These are phyloP conservation scores for Erythrobasidium hasegawianum DNA, from an alignment of 1,284 basidiomycete species.

Conservation along the genomic window DNA sequence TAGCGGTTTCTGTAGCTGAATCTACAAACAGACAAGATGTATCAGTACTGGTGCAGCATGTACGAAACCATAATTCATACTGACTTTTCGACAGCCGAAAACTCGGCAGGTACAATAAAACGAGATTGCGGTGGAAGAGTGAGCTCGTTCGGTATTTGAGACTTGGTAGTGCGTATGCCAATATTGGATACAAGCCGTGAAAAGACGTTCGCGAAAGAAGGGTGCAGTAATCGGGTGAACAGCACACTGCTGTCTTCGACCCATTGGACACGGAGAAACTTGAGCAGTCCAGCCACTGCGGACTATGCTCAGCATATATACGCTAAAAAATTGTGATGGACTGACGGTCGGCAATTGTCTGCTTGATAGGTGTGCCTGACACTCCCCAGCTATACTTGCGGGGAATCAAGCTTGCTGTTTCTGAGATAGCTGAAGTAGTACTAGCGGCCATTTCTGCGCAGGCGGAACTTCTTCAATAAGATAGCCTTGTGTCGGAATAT, in stretches of 20 bases:
- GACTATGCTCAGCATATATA: not conserved
- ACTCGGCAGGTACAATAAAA: constrained; percentile 41
- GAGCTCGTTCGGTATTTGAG: constrained; percentile 40
- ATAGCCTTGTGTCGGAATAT: no score
- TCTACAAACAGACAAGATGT: no score
- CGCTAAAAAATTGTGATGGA: not conserved
- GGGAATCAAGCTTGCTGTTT: constrained; percentile 41
- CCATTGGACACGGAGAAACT: constrained; percentile 40
- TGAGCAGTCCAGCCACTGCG: constrained; percentile 38
- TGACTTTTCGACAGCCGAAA: constrained; percentile 40
- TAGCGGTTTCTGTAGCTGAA: constrained; percentile 38
- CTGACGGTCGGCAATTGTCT: constrained; percentile 40
- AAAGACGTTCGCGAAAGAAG: constrained; percentile 35
- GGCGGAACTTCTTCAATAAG: no score
- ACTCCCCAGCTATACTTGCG: constrained; percentile 42
- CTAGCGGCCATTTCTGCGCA: constrained; percentile 34
- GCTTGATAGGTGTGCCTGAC: constrained; percentile 42
- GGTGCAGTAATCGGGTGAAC: constrained; percentile 37
- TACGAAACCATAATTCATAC: no score
- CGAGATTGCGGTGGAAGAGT: constrained; percentile 39
- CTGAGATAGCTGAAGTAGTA: constrained; percentile 35
- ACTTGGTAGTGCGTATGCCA: constrained; percentile 41
- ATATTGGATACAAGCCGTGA: constrained; percentile 13
- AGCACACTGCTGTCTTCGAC: constrained; percentile 17
- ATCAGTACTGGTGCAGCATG: no score